Evolutionary conservation across 208 protist species (phyloP).

Genomic region (Wallacemonas sp.): DNA sequence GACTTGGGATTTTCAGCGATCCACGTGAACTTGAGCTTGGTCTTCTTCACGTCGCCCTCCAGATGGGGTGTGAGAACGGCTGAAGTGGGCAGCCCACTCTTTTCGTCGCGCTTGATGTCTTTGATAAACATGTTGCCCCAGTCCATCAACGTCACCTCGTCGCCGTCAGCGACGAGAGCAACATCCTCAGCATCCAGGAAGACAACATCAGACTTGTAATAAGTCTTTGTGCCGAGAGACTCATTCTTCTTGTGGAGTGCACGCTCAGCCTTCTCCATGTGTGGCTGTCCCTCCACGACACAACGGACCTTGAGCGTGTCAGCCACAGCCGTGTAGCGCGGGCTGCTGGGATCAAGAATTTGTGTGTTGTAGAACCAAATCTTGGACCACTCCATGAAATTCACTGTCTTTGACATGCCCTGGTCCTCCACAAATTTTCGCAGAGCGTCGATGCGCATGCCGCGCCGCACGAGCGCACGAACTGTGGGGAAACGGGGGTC

Average conservation of each 20-base stretch:
- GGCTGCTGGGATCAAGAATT: constrained; percentile 96
- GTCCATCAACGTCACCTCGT: constrained; percentile 98
- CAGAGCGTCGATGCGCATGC: constrained; percentile 96
- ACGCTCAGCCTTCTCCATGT: constrained; percentile 63
- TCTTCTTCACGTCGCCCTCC: constrained; percentile 96
- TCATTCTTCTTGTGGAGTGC: constrained; percentile 95
- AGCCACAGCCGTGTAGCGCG: constrained; percentile 95
- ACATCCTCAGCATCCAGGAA: constrained; percentile 95
- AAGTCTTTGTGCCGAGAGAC: constrained; percentile 92
- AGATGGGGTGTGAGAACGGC: constrained; percentile 84
- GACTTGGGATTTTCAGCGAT: constrained; percentile 80
- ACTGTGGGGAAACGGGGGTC: constrained; percentile 99
- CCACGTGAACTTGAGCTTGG: constrained; percentile 98
- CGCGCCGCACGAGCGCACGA: constrained; percentile 94
- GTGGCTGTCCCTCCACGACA: constrained; percentile 58
- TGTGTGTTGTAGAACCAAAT: constrained; percentile 98
- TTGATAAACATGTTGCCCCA: constrained; percentile 97
- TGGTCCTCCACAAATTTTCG: constrained; percentile 96
- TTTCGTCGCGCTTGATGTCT: constrained; percentile 54
- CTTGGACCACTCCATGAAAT: constrained; percentile 98
- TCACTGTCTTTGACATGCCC: constrained; percentile 96
- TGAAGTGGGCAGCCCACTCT: constrained; percentile 46
- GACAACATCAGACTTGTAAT: constrained; percentile 85
- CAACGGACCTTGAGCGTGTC: constrained; percentile 80
- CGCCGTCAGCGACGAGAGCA: constrained; percentile 82